A percentile compares a stretch with the other conserved stretches of the same genome.
Evolutionary conservation across 306 rosid genomes (phyloP).

Genomic region (Cicer arietinum): DNA sequence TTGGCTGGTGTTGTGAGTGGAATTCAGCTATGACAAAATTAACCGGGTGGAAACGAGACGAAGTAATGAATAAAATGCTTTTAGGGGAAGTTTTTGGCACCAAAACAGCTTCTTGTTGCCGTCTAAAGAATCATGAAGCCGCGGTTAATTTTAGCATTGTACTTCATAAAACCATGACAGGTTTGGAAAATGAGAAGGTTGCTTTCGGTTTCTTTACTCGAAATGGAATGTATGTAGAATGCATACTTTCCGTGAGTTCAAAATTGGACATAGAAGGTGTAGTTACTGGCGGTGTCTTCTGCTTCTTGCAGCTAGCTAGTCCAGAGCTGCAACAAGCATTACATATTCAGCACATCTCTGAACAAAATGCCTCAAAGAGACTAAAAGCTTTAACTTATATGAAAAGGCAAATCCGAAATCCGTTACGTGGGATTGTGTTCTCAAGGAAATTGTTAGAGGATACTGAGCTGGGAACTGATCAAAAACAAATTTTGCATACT

Average conservation of each 20-base stretch:
- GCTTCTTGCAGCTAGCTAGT: slow-evolving; percentile 96
- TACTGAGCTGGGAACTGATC: slow-evolving; percentile 74
- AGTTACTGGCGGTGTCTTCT: slow-evolving; percentile 81
- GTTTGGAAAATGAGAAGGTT: slow-evolving; percentile 73
- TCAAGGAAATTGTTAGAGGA: slow-evolving; percentile 73
- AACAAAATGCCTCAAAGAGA: slow-evolving; percentile 87
- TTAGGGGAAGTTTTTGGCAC: slow-evolving; percentile 89
- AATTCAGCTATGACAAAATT: slow-evolving; percentile 84
- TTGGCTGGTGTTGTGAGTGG: slow-evolving; percentile 99
- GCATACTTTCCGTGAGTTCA: slow-evolving; percentile 83
- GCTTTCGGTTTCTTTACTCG: slow-evolving; percentile 71
- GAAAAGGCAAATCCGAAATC: slow-evolving; percentile 78
- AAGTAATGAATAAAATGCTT: slow-evolving; percentile 89
- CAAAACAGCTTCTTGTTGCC: slow-evolving; percentile 65
- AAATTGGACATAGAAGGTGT: slow-evolving; percentile 74
- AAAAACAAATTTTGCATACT: slow-evolving; percentile 68
- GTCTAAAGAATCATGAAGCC: slow-evolving; percentile 89
- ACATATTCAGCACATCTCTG: slow-evolving; percentile 80
- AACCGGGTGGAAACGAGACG: slow-evolving; percentile 92
- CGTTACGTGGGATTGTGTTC: slow-evolving; percentile 71
- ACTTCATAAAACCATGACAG: slow-evolving; percentile 79
- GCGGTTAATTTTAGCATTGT: slow-evolving; percentile 78
- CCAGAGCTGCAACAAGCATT: slow-evolving; percentile 88
- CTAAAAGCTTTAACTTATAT: slow-evolving; percentile 69
- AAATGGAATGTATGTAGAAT: slow-evolving; percentile 73